Conservation (phyloP, 352 stramenopile genomes). For the Thalassiosira hispida region DNA sequence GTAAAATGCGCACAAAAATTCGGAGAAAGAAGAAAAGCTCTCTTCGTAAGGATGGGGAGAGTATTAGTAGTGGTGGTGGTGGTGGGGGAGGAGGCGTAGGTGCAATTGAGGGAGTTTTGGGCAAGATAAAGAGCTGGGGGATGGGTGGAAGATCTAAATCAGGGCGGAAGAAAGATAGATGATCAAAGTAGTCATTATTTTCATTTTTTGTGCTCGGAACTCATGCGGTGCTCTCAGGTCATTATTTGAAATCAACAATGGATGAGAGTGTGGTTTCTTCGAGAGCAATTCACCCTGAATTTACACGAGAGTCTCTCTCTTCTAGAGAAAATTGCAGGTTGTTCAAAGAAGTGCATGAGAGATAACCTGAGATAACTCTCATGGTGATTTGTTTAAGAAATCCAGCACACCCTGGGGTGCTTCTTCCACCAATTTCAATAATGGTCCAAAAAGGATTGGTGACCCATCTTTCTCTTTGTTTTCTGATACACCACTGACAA, state of each 20-base stretch:
- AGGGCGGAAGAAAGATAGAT: constrained; percentile 58
- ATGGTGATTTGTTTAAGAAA: constrained; percentile 58
- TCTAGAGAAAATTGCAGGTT: no score
- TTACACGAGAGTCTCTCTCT: no score
- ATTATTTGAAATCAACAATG: constrained; percentile 1
- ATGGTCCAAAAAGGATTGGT: constrained; percentile 74
- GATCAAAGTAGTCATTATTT: background rate
- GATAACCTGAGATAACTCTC: no score
- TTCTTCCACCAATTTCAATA: constrained; percentile 69
- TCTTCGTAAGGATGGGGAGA: constrained; percentile 9
- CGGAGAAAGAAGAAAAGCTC: constrained; percentile 28
- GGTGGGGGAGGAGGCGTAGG: background rate
- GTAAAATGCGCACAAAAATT: constrained; percentile 15
- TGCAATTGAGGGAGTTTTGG: constrained; percentile 25
- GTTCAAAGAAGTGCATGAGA: no score
- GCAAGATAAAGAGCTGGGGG: constrained; percentile 33
- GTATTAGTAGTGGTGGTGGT: background rate
- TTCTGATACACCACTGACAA: background rate
- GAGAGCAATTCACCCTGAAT: no score
- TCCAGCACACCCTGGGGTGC: constrained; percentile 49
- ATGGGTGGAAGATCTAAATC: constrained; percentile 27
- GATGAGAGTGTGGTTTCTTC: no score
- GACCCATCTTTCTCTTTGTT: constrained; percentile 1
- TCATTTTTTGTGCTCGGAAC: no score
- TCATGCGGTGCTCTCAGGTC: no score